These are phyloP conservation scores for Populus tremula DNA, from an alignment of 345 rosid species.

Conservation along the genomic window DNA sequence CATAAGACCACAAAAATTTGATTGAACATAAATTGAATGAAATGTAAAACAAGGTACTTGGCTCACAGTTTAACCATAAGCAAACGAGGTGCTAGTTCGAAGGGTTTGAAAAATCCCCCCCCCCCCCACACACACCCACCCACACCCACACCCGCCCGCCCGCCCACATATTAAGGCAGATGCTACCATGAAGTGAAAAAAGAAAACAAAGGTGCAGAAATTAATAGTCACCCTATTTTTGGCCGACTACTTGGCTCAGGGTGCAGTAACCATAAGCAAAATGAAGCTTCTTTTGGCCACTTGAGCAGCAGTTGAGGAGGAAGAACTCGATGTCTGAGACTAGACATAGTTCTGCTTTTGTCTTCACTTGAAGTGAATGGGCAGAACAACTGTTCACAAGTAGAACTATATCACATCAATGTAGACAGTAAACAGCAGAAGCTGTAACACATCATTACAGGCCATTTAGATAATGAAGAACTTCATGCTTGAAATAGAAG, in stretches of 20 bases:
- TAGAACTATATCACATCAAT: constrained; percentile 33
- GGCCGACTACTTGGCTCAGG: constrained; percentile 90
- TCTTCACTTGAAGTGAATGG: constrained; percentile 66
- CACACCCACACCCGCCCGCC: too few species aligned
- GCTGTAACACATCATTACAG: not conserved
- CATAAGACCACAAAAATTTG: not conserved
- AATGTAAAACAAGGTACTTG: constrained; percentile 26
- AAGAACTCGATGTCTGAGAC: constrained; percentile 93
- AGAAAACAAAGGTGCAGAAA: not conserved
- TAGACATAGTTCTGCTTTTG: constrained; percentile 80
- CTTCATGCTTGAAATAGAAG: not conserved
- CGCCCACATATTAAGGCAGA: not conserved
- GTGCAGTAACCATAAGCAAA: constrained; percentile 89
- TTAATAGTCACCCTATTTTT: constrained; percentile 49
- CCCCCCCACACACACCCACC: not conserved
- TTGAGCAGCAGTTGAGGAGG: constrained; percentile 81
- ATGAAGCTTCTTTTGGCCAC: constrained; percentile 91
- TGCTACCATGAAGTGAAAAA: not conserved
- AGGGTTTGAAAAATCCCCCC: not conserved
- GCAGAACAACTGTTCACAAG: constrained; percentile 55
- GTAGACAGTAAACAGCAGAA: constrained; percentile 16
- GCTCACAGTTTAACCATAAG: constrained; percentile 89
- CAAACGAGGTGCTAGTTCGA: constrained; percentile 30
- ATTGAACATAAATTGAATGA: not conserved
- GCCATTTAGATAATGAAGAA: not conserved